Conservation (phyloP, 441 rosid genomes). For the Gossypium laxum region DNA sequence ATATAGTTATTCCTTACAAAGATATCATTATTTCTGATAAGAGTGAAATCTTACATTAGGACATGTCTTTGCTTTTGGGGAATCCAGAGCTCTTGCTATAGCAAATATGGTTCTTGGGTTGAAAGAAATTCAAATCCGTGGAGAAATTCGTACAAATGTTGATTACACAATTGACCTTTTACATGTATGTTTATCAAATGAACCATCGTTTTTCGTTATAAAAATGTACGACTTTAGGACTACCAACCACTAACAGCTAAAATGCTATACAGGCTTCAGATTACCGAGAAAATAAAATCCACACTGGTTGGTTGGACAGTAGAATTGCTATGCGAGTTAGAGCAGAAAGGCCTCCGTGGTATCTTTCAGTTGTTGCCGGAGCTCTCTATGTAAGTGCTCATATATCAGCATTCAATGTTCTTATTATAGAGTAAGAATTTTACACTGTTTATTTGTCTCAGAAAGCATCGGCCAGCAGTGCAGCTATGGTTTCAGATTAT, state of each 20-base stretch:
- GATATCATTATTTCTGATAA: constrained; percentile 16
- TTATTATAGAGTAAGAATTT: not conserved
- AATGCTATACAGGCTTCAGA: constrained; percentile 68
- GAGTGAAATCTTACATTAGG: constrained; percentile 39
- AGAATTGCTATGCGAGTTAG: constrained; percentile 99
- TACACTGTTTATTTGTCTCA: constrained; percentile 25
- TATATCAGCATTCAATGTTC: not conserved
- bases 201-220: not conserved
- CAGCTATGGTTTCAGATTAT: constrained; percentile 94
- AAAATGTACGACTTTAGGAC: constrained; percentile 6
- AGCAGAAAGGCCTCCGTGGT: constrained; percentile 99
- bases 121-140: constrained; percentile 98
- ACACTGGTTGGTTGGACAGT: constrained; percentile 99
- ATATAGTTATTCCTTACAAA: constrained; percentile 1
- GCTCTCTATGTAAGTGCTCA: constrained; percentile 69
- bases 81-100: constrained; percentile 92
- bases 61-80: constrained; percentile 97
- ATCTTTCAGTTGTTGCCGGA: constrained; percentile 98
- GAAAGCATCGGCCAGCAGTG: constrained; percentile 96
- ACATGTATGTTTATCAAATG: constrained; percentile 50
- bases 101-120: constrained; percentile 99
- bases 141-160: constrained; percentile 94
- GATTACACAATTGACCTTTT: constrained; percentile 95
- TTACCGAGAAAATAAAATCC: constrained; percentile 90
- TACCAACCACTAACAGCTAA: constrained; percentile 17